Conservation (phyloP, 495 filamentous ascomycete species). For the Penicillium malachiteum region DNA sequence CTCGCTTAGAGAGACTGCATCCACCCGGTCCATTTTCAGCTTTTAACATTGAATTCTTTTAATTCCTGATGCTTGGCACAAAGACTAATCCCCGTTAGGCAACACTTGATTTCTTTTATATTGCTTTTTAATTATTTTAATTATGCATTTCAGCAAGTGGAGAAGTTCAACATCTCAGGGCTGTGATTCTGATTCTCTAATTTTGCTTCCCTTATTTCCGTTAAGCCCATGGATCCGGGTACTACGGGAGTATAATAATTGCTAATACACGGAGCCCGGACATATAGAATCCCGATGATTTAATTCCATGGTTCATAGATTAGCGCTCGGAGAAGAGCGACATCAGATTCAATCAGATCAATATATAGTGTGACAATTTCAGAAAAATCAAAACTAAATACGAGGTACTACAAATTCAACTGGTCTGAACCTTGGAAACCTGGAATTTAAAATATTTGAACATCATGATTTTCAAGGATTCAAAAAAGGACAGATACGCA, state of each 20-base stretch:
- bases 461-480: background rate
- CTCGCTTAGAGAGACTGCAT: constrained; percentile 38
- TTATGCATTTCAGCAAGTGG: constrained; percentile 3
- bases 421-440: no score
- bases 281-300: background rate
- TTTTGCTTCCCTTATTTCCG: no score
- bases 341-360: background rate
- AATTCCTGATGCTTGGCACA: constrained; percentile 15
- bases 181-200: no score
- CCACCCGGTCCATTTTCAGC: constrained; percentile 16
- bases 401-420: no score
- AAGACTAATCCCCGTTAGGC: constrained; percentile 11
- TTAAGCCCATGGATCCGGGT: background rate
- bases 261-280: constrained; percentile 9
- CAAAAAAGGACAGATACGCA: background rate
- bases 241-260: no score
- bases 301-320: constrained; percentile 6
- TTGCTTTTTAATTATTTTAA: constrained; percentile 2
- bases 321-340: constrained; percentile 8
- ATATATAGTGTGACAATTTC: no score
- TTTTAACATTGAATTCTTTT: background rate
- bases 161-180: background rate
- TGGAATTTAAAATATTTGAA: no score
- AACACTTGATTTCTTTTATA: constrained; percentile 13
- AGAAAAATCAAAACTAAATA: no score